These are phyloP conservation scores for Suillus subalutaceus DNA, from an alignment of 768 basidiomycete species.

Conservation along the genomic window DNA sequence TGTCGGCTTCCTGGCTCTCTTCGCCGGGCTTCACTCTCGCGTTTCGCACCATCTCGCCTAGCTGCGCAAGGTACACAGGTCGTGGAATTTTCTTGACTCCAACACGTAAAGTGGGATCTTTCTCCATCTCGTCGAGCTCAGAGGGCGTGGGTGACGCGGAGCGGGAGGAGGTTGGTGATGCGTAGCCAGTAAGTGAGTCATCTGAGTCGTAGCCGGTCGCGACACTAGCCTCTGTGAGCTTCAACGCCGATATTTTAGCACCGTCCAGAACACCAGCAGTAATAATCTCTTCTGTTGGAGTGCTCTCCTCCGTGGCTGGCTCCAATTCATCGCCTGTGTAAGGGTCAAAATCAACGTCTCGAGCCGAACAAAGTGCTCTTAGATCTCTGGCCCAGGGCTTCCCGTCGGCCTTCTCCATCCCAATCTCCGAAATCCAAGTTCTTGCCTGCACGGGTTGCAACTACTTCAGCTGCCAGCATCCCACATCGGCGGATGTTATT, in stretches of 20 bases:
- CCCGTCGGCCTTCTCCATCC: conserved; percentile 74
- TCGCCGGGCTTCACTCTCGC: conserved; percentile 53
- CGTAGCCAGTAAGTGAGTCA: conserved; percentile 81
- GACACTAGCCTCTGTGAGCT: conserved; percentile 7
- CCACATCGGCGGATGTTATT: conserved; percentile 80
- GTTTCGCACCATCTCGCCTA: conserved; percentile 75
- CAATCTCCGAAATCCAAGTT: conserved; percentile 80
- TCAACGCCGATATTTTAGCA: background rate
- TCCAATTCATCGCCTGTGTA: conserved; percentile 17
- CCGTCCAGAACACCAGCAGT: conserved; percentile 9
- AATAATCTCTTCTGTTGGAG: conserved; percentile 14
- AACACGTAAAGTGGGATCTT: conserved; percentile 79
- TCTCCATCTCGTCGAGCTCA: conserved; percentile 81
- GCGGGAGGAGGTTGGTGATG: conserved; percentile 64
- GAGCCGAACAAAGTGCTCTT: conserved; percentile 50
- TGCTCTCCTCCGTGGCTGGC: conserved; percentile 13
- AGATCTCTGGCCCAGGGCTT: conserved; percentile 66
- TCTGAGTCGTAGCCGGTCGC: conserved; percentile 67
- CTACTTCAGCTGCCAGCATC: conserved; percentile 88
- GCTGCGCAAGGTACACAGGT: conserved; percentile 89
- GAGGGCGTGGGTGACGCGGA: conserved; percentile 81
- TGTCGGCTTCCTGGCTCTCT: conserved; percentile 69
- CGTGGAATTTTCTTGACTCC: conserved; percentile 69
- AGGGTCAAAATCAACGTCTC: conserved; percentile 54
- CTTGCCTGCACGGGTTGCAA: conserved; percentile 64